These are phyloP conservation scores for Aspergillus hiratsukae DNA, from an alignment of 2,329 filamentous ascomycete genomes.

Conservation along the genomic window DNA sequence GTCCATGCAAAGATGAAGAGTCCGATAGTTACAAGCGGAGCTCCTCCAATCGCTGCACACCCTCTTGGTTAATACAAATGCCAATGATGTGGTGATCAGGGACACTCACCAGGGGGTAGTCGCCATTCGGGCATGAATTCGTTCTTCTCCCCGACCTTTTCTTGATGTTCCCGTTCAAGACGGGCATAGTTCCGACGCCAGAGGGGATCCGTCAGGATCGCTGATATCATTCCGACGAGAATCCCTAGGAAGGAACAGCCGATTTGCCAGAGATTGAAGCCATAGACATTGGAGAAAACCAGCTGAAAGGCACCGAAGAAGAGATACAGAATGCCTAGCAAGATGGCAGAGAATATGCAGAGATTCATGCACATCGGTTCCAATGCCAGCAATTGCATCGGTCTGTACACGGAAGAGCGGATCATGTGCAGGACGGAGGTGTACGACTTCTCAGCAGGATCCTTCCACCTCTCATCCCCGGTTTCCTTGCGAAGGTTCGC, in stretches of 20 bases:
- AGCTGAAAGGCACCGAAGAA: conserved; percentile 87
- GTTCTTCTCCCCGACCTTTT: conserved; percentile 26
- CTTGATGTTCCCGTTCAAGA: conserved; percentile 36
- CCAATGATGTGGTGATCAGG: no score
- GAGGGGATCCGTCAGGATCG: conserved; percentile 41
- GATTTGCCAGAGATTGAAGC: conserved; percentile 71
- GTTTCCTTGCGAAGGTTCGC: conserved; percentile 65
- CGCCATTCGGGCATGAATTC: conserved; percentile 80
- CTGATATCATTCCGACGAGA: conserved; percentile 44
- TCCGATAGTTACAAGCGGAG: conserved; percentile 70
- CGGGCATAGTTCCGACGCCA: conserved; percentile 44
- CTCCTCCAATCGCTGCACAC: conserved; percentile 59
- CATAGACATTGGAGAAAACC: conserved; percentile 70
- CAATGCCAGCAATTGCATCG: conserved; percentile 71
- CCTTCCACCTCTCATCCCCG: conserved; percentile 70
- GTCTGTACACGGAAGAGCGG: conserved; percentile 55
- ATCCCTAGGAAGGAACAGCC: conserved; percentile 69
- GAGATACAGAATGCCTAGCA: conserved; percentile 84
- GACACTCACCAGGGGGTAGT: conserved; percentile 59
- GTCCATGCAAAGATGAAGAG: conserved; percentile 91
- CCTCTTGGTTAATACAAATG: not conserved
- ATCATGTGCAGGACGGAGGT: conserved; percentile 63
- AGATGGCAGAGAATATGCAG: conserved; percentile 74
- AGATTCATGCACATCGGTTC: conserved; percentile 84
- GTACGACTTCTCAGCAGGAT: conserved; percentile 68